Percentiles rank a stretch among this genome's conserved stretches.
phyloP scores from a whole-genome alignment of 139 green algal genomes.

The Chlamydomonas incerta region DNA sequence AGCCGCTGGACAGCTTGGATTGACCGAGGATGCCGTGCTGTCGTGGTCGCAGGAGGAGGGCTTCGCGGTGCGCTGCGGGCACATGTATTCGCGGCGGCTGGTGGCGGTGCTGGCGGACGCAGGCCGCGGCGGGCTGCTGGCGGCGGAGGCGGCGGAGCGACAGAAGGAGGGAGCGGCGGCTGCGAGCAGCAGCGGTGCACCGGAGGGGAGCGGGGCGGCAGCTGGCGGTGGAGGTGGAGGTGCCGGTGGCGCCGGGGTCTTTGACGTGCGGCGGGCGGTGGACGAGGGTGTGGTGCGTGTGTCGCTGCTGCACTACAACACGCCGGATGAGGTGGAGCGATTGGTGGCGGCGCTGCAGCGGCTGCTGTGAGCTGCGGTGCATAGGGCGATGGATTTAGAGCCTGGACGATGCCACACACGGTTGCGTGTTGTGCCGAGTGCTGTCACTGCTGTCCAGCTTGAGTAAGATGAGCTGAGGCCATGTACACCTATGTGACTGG shows the following conservation, averaged over 20 bases:
- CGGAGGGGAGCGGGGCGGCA: background rate
- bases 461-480: no score
- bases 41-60: slow-evolving; percentile 25
- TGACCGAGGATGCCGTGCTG: no score
- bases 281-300: slow-evolving; percentile 64
- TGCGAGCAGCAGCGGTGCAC: no score
- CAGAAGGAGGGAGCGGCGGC: background rate
- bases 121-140: background rate
- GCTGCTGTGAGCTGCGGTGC: slow-evolving; percentile 25
- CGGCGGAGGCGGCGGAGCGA: background rate
- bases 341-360: slow-evolving; percentile 44
- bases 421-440: no score
- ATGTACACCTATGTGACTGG: no score
- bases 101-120: slow-evolving; percentile 37
- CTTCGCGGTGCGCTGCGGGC: slow-evolving; percentile 56
- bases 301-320: slow-evolving; percentile 74
- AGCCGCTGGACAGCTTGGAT: no score
- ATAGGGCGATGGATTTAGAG: no score
- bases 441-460: no score
- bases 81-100: slow-evolving; percentile 62
- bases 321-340: slow-evolving; percentile 52
- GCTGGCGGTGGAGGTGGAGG: background rate
- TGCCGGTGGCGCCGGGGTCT: background rate
- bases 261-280: background rate
- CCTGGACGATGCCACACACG: no score